These are phyloP conservation scores for Mucor velutinosus DNA, from an alignment of 371 early-diverging fungal genomes.

Conservation along the genomic window DNA sequence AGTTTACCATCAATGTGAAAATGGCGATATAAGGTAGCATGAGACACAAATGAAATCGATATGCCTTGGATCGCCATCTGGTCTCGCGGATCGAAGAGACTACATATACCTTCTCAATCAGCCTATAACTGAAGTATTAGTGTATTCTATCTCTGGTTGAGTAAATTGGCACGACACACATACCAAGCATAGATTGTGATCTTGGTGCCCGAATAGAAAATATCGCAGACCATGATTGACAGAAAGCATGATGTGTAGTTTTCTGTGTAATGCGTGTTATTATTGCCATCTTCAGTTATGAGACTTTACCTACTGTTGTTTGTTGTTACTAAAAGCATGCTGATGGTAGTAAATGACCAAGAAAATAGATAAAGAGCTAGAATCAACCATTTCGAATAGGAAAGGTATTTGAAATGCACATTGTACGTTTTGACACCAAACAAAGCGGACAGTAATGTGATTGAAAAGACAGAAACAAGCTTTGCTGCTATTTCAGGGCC, in stretches of 20 bases:
- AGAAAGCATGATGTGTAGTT: constrained; percentile 26
- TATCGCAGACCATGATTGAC: constrained; percentile 30
- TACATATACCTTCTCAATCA: constrained; percentile 37
- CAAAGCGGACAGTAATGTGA: constrained; percentile 16
- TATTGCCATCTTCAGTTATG: neutral
- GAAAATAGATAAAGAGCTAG: constrained; percentile 22
- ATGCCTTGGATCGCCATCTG: constrained; percentile 36
- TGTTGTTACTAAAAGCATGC: constrained; percentile 23
- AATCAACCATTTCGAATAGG: constrained; percentile 28
- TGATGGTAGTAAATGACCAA: constrained; percentile 19
- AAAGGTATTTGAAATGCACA: constrained; percentile 24
- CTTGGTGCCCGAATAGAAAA: constrained; percentile 30
- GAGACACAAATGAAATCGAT: constrained; percentile 35
- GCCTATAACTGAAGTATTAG: constrained; percentile 11
- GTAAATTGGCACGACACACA: neutral
- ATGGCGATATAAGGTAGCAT: constrained; percentile 48
- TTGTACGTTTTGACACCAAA: constrained; percentile 28
- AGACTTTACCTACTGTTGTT: constrained; percentile 20
- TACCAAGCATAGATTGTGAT: constrained; percentile 29
- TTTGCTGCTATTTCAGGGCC: constrained; percentile 23
- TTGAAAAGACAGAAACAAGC: constrained; percentile 23
- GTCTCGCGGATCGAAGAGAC: constrained; percentile 34
- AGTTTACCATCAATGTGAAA: constrained; percentile 47
- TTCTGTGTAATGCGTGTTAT: neutral
- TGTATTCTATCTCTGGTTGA: neutral